Evolutionary conservation across 805 yeast genomes (phyloP).

Genomic region (Myxozyma neotropica): DNA sequence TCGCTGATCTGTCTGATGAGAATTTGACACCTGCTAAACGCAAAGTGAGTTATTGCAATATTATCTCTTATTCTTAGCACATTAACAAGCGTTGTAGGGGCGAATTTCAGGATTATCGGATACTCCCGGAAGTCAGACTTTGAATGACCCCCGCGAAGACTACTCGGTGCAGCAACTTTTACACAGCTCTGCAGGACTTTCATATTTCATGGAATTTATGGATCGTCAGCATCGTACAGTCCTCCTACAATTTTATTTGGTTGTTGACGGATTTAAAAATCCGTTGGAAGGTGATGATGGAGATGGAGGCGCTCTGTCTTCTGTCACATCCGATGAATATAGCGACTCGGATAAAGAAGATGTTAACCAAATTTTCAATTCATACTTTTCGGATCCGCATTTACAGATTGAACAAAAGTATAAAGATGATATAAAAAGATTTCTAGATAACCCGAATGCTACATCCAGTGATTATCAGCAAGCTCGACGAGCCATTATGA

Average conservation of each 20-base stretch:
- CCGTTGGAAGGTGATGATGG: constrained; percentile 53
- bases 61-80: no score
- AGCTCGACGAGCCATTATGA: constrained; percentile 64
- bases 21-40: constrained; percentile 15
- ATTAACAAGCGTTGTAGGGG: neutral
- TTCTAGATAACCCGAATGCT: constrained; percentile 39
- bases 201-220: constrained; percentile 58
- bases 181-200: constrained; percentile 51
- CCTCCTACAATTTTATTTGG: constrained; percentile 64
- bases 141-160: constrained; percentile 38
- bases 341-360: constrained; percentile 53
- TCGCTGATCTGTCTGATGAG: constrained; percentile 37
- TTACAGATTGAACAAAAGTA: constrained; percentile 28
- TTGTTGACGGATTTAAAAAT: constrained; percentile 67
- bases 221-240: constrained; percentile 51
- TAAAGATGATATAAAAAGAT: constrained; percentile 46
- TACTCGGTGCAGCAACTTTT: constrained; percentile 50
- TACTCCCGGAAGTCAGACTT: neutral
- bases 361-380: constrained; percentile 52
- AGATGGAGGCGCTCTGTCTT: constrained; percentile 35
- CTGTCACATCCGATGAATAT: constrained; percentile 24
- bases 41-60: neutral
- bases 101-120: constrained; percentile 8
- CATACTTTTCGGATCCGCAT: constrained; percentile 46
- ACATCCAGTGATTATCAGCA: constrained; percentile 45